Percentiles rank a stretch among this genome's conserved stretches.
Evolutionary conservation across 2,329 filamentous ascomycete species (phyloP).

Genomic region (Verticillium isaacii): DNA sequence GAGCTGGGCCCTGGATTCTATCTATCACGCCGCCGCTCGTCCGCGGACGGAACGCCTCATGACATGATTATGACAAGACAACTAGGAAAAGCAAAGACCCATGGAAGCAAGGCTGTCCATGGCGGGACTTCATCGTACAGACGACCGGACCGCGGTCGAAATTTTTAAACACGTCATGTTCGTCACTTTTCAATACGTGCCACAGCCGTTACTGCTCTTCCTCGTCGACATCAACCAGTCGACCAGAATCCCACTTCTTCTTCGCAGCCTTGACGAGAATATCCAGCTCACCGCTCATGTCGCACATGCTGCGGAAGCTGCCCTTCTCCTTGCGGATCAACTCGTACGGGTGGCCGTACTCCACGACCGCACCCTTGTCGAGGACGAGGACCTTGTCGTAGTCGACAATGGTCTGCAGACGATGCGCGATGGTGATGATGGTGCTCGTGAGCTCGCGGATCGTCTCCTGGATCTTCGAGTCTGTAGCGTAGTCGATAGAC

Average conservation of each 20-base stretch:
- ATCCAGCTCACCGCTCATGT: conserved; percentile 56
- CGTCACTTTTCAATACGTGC: not conserved
- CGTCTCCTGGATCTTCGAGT: conserved; percentile 93
- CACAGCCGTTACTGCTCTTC: conserved; percentile 1
- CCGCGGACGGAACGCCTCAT: not conserved
- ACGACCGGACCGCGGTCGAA: not conserved
- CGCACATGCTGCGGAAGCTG: conserved; percentile 59
- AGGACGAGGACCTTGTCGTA: conserved; percentile 97
- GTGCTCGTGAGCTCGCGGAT: conserved; percentile 91
- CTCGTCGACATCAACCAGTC: conserved; percentile 26
- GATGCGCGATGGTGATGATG: conserved; percentile 93
- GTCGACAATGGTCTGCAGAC: conserved; percentile 93
- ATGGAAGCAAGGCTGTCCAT: not conserved
- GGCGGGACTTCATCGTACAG: not conserved
- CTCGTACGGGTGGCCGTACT: conserved; percentile 87
- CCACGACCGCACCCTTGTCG: conserved; percentile 80
- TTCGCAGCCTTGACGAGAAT: conserved; percentile 47
- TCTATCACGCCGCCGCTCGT: too few relatives aligned
- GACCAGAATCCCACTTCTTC: conserved; percentile 42
- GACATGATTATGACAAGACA: not conserved
- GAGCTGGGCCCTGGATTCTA: too few relatives aligned
- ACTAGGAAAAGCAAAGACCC: not conserved
- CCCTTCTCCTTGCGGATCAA: conserved; percentile 69
- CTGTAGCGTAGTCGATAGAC: conserved; percentile 94
- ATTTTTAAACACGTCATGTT: not conserved